Evolutionary conservation across 441 rosid genomes (phyloP).

Genomic region (Isatis lusitanica): DNA sequence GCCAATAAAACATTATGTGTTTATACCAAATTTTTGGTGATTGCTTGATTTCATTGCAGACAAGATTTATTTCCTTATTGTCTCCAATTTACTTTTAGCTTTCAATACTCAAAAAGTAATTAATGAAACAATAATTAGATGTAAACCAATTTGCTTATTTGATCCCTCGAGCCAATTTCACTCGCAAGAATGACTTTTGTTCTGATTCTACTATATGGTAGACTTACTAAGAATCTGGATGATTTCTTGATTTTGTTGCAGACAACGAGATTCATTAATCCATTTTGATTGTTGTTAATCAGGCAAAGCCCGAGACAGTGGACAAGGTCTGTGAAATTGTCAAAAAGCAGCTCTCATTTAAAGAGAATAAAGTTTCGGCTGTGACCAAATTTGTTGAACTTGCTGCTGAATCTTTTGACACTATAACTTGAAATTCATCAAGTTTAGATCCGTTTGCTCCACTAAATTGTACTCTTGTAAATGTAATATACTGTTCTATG

Average conservation of each 20-base stretch:
- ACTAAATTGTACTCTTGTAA: no score
- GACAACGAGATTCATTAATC: background rate
- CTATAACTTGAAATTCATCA: slow-evolving; percentile 41
- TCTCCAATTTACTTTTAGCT: no score
- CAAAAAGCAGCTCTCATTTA: slow-evolving; percentile 66
- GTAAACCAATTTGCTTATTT: no score
- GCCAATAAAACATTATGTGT: no score
- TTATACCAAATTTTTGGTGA: no score
- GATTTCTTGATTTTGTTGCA: background rate
- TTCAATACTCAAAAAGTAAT: background rate
- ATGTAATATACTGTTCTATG: no score
- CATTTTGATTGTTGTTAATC: slow-evolving; percentile 14
- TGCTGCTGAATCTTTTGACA: slow-evolving; percentile 92
- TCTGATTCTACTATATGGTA: background rate
- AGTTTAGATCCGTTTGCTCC: background rate
- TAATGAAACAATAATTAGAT: background rate
- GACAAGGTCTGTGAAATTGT: slow-evolving; percentile 71
- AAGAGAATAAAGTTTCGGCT: slow-evolving; percentile 44
- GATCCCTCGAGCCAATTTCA: background rate
- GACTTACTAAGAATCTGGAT: background rate
- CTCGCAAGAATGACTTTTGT: background rate
- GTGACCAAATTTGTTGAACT: slow-evolving; percentile 59
- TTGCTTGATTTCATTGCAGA: no score
- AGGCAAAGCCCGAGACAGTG: slow-evolving; percentile 85
- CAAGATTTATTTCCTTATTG: no score